A percentile compares a stretch with the other conserved stretches of the same genome.
Conservation (phyloP, 192 early-diverging fungal species). For the Pilaira anomala region DNA sequence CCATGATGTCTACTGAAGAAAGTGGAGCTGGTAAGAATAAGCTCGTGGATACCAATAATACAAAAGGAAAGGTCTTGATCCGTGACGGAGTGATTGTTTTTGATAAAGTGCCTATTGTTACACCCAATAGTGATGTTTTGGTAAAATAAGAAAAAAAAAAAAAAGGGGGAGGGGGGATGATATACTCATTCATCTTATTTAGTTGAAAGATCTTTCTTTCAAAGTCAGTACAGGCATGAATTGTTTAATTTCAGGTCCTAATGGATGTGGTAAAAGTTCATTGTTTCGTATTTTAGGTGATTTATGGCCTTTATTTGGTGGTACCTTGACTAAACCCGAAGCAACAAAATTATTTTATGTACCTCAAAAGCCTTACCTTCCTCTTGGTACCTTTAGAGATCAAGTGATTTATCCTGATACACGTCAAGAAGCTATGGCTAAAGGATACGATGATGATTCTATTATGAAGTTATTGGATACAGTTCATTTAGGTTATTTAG, state of each 20-base stretch:
- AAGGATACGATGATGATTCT: conserved; percentile 63
- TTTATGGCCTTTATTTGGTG: conserved; percentile 63
- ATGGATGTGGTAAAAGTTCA: conserved; percentile 60
- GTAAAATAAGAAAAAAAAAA: conserved; percentile 17
- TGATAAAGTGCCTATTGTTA: conserved; percentile 72
- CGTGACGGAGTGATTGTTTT: conserved; percentile 62
- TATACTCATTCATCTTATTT: not conserved
- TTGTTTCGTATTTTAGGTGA: conserved; percentile 65
- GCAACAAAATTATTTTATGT: conserved; percentile 76
- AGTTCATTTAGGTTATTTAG: conserved; percentile 67
- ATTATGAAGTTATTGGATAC: conserved; percentile 62
- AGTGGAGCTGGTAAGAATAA: conserved; percentile 33
- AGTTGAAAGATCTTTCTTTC: conserved; percentile 69
- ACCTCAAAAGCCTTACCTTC: conserved; percentile 84
- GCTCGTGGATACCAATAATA: conserved; percentile 43
- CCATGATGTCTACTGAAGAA: conserved; percentile 45
- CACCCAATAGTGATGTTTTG: conserved; percentile 68
- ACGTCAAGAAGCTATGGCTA: conserved; percentile 52
- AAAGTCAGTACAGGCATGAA: conserved; percentile 70
- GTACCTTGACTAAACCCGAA: conserved; percentile 53
- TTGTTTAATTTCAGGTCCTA: conserved; percentile 67
- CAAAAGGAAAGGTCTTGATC: conserved; percentile 50
- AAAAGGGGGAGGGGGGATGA: too few relatives aligned
- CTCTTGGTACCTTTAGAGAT: conserved; percentile 76
- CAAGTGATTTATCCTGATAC: conserved; percentile 87